Evolutionary conservation across 1,139 yeast genomes (phyloP).

Genomic region (Suhomyces choctaworum): DNA sequence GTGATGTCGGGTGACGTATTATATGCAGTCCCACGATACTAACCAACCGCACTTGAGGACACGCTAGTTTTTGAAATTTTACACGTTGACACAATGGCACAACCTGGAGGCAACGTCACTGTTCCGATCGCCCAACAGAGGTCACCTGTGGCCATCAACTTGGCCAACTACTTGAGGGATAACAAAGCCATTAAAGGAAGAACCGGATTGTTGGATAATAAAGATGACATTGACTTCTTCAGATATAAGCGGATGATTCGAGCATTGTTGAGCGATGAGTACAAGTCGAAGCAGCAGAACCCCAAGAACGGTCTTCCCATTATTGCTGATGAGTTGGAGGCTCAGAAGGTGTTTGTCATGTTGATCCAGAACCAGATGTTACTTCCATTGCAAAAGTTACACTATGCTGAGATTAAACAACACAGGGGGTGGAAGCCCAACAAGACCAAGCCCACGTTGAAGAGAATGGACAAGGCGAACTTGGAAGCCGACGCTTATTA

Average conservation of each 20-base stretch:
- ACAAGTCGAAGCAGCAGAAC: slow-evolving; percentile 55
- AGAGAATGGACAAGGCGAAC: slow-evolving; percentile 65
- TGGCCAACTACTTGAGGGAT: slow-evolving; percentile 73
- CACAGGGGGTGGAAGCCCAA: slow-evolving; percentile 64
- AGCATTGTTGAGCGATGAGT: slow-evolving; percentile 74
- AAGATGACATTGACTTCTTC: slow-evolving; percentile 74
- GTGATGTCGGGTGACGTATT: too few relatives aligned
- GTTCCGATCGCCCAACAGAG: slow-evolving; percentile 20
- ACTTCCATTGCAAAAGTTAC: slow-evolving; percentile 71
- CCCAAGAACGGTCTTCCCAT: slow-evolving; percentile 61
- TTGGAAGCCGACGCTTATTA: slow-evolving; percentile 77
- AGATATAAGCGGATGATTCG: slow-evolving; percentile 80
- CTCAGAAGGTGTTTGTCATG: slow-evolving; percentile 61
- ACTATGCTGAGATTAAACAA: slow-evolving; percentile 67
- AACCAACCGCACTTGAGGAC: slow-evolving; percentile 4
- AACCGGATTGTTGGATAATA: slow-evolving; percentile 71
- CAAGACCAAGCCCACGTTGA: slow-evolving; percentile 72
- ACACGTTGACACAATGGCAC: slow-evolving; percentile 12
- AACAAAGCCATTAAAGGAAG: slow-evolving; percentile 71
- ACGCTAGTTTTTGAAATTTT: slow-evolving; percentile 11
- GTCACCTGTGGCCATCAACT: slow-evolving; percentile 47
- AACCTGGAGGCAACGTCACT: slow-evolving; percentile 14
- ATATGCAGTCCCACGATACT: not conserved
- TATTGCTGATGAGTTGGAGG: slow-evolving; percentile 52
- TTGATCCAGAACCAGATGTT: slow-evolving; percentile 76